Evolutionary conservation across 2,329 filamentous ascomycete genomes (phyloP), one percentile per base, ranked within the genome.

Genomic region (Allantophomopsis cytisporea): DNA sequence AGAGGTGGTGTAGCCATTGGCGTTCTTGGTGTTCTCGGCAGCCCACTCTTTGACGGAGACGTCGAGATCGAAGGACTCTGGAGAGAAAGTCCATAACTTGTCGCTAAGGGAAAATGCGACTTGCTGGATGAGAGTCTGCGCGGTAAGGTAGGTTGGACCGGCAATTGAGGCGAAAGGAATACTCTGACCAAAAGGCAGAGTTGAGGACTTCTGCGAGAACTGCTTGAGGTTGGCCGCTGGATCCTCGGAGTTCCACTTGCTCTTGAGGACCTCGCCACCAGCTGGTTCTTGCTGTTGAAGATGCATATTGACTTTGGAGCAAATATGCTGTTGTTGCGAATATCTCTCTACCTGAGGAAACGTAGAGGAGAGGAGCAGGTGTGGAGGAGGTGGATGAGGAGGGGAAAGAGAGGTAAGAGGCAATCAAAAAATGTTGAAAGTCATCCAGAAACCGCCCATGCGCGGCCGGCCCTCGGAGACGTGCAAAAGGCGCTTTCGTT

Each of bases 31-130:
- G 45, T 73, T 66, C 45, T 74, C 64, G 20, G 64, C 60, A 37
- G 76, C 71, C 91, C 91, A 98, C 49, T 76, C 63, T 60, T 80
- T 83, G 39, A 84, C 79, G 36, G 88, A 86, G 45, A 80, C 62
- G 59, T 96, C 89, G 47, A 98, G 73, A 57, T 93, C 84, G 55
- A 95, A 96, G 12, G 85, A 83, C 54, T 94, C 84, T 20, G 88
- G 86, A 2, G 89, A 96, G 68, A 94, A 96, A 41, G 88, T 83
- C 66, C 94, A 98, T 64, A 96, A 79, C 70, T 94, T 94, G 69
- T 96, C 88, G 41, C 89, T 96, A 45, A 98, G 72, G 47, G 84
- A 76, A 65, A 94, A 98, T 44, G 89, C 86, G 47, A 96, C 82
- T 63, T 98, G 91, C 66, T 98, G 91, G 47, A 96, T 82, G 41